Percentiles rank a stretch among this genome's conserved stretches.
Conservation (phyloP, 129 eudicot genomes). For the Glebionis coronaria region DNA sequence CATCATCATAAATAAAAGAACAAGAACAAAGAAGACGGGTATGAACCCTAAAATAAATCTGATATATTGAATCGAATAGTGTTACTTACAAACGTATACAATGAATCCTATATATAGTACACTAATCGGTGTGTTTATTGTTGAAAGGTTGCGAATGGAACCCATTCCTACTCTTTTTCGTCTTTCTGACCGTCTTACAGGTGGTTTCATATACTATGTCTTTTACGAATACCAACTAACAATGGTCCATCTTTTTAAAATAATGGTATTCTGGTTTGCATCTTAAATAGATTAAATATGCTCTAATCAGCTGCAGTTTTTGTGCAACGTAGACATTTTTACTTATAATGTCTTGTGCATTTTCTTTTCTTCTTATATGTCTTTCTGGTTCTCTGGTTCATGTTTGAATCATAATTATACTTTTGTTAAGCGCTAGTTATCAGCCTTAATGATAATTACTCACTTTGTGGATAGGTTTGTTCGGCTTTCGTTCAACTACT, state of each 20-base stretch:
- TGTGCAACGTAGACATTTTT: constrained; percentile 7
- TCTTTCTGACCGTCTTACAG: neutral
- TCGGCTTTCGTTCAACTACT: constrained; percentile 92
- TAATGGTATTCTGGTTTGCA: neutral
- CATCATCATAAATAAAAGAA: too few relatives aligned
- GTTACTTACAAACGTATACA: too few relatives aligned
- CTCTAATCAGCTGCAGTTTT: constrained; percentile 8
- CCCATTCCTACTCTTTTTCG: neutral
- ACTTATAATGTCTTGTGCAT: constrained; percentile 3
- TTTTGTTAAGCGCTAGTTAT: constrained; percentile 13
- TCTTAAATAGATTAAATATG: neutral
- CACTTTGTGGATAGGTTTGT: constrained; percentile 64
- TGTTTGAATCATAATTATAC: neutral
- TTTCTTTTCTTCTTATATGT: neutral
- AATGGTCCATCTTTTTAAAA: neutral
- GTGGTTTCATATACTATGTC: neutral
- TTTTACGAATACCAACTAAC: neutral
- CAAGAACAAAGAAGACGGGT: too few relatives aligned
- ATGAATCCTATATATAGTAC: too few relatives aligned
- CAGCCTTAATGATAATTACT: constrained; percentile 15
- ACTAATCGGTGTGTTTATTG: too few relatives aligned
- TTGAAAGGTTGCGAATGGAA: too few relatives aligned
- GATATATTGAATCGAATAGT: too few relatives aligned
- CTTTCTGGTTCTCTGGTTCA: neutral
- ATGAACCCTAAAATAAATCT: too few relatives aligned